Evolutionary conservation across 2,329 filamentous ascomycete species (phyloP), one percentile per base, ranked within the genome.

Genomic region (Dissoconium aciculare): DNA sequence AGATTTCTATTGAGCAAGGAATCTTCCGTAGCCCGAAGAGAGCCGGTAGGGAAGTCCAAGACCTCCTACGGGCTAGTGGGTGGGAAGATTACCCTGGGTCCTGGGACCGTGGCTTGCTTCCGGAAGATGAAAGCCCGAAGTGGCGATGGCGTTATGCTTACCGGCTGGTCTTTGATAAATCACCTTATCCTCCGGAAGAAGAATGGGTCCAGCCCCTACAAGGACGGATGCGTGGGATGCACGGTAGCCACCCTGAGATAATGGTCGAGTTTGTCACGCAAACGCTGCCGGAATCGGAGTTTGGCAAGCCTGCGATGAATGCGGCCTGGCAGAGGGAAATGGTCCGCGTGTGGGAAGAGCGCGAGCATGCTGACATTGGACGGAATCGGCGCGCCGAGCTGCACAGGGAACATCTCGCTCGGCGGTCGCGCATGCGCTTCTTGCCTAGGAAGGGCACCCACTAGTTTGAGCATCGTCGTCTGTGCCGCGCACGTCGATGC

Each of bases 181-280:
- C 19, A n/a, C 19, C 19, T 23, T 23, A 23, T 23, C 19, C 19
- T n/a, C 19, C 19, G 8, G 19, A 23, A 23, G 19, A 23, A 23
- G 19, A 23, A 23, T 23, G 19, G 19, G 19, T n/a, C 19, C 19
- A n/a, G 8, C 19, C 19, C 8, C n/a, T 8, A 8, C 19, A 23
- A 8, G 8, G 8, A n/a, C 19, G 19, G 19, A 23, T 23, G 8
- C 19, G n/a, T 23, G 19, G 19, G 19, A 23, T 23, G 8, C 19
- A 23, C n/a, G 19, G n/a, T 23, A 23, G 8, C 19, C 8, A 23
- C n/a, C 19, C 19, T 23, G 19, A 23, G 19, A 23, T n/a, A 23
- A 23, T 8, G 19, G n/a, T 23, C n/a, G 19, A 23, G 19, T 23
- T 23, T 23, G 19, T 23, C n/a, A 8, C 19, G 19, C 19, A 23